Percentiles rank a stretch among this genome's conserved stretches.
phyloP scores from a whole-genome alignment of 139 green algal genomes.

The Chlamydomonas sphaeroides region DNA sequence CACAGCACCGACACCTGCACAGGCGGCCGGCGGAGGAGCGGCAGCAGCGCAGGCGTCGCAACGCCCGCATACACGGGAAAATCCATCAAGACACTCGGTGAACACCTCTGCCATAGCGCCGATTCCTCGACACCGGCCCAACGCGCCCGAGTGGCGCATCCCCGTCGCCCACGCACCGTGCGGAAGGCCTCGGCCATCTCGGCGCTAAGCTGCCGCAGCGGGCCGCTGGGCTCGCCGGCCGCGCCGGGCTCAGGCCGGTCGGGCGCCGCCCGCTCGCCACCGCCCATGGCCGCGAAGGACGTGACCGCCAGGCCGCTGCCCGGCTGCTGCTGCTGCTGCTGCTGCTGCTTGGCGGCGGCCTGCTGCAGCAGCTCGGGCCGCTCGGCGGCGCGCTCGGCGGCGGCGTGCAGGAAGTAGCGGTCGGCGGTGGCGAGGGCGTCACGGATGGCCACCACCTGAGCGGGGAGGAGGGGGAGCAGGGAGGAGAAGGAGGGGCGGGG shows the following conservation, averaged over 20 bases:
- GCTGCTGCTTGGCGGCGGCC: neutral
- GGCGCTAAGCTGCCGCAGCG: constrained; percentile 22
- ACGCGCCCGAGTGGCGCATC: too few relatives aligned
- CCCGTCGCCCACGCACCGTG: constrained; percentile 5
- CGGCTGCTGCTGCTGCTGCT: neutral
- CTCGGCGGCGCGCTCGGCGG: constrained; percentile 21
- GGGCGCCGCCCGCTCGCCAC: neutral
- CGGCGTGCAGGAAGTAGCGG: constrained; percentile 43
- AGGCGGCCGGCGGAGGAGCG: neutral
- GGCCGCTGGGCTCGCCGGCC: neutral
- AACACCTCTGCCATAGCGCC: neutral
- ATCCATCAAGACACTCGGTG: too few relatives aligned
- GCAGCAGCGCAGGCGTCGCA: neutral
- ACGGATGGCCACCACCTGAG: too few relatives aligned
- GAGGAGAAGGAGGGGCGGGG: too few relatives aligned
- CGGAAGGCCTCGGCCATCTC: constrained; percentile 36
- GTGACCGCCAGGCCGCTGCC: neutral
- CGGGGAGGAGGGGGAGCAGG: too few relatives aligned
- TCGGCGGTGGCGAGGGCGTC: constrained; percentile 41
- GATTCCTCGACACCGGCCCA: neutral
- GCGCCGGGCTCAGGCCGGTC: too few relatives aligned
- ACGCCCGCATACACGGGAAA: neutral
- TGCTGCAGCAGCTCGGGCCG: constrained; percentile 1
- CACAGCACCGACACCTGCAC: constrained; percentile 24
- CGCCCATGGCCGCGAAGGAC: neutral